Percentiles rank a stretch among this genome's conserved stretches.
Conservation (phyloP, 1,284 basidiomycete species). For the Malassezia pachydermatis region DNA sequence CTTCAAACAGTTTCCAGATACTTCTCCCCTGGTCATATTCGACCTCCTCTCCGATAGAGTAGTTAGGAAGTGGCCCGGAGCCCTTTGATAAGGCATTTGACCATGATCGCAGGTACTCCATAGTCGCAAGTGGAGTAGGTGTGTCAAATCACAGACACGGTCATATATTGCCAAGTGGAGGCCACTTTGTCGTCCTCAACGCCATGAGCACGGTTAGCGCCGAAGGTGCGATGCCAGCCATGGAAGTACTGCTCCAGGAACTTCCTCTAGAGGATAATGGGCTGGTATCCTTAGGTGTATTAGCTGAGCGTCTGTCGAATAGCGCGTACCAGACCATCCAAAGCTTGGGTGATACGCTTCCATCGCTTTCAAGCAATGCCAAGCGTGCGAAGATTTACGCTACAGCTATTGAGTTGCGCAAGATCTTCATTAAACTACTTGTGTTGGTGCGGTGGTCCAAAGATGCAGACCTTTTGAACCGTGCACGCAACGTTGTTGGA, state of each 20-base stretch:
- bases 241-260: conserved; percentile 57
- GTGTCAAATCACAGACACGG: no score
- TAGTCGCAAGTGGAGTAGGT: no score
- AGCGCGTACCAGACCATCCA: conserved; percentile 70
- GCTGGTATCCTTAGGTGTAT: conserved; percentile 63
- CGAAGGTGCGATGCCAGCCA: conserved; percentile 15
- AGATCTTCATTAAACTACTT: conserved; percentile 77
- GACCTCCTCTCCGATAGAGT: conserved; percentile 69
- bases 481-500: conserved; percentile 36
- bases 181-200: conserved; percentile 1
- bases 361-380: conserved; percentile 68
- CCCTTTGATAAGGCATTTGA: conserved; percentile 67
- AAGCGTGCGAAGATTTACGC: conserved; percentile 71
- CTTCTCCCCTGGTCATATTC: conserved; percentile 58
- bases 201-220: background rate
- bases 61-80: conserved; percentile 78
- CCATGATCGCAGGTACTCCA: conserved; percentile 74
- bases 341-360: conserved; percentile 77
- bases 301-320: conserved; percentile 66
- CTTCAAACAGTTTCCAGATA: conserved; percentile 79
- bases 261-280: conserved; percentile 65
- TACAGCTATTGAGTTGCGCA: conserved; percentile 75
- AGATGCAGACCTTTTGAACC: conserved; percentile 24
- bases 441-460: conserved; percentile 40
- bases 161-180: conserved; percentile 2